Evolutionary conservation across 257 asterid species (phyloP).

Genomic region (Cinchona pubescens): DNA sequence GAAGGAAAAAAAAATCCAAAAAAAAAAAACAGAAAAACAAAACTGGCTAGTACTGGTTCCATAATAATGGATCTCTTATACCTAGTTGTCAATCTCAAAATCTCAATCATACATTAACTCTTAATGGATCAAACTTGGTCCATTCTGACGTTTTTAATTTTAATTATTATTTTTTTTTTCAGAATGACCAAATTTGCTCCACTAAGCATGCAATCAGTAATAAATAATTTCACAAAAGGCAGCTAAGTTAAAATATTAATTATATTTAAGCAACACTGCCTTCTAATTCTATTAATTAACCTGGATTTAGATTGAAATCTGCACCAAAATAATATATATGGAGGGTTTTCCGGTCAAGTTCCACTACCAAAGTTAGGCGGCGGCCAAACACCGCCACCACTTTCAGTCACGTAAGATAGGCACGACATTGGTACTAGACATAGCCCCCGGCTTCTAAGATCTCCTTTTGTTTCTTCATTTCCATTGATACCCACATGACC

Average conservation of each 20-base stretch:
- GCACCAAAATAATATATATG: too few relatives aligned
- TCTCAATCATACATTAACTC: not conserved
- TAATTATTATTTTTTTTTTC: constrained; percentile 3
- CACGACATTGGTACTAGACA: constrained; percentile 83
- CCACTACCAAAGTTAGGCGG: constrained; percentile 62
- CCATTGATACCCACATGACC: constrained; percentile 25
- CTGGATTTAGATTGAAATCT: not conserved
- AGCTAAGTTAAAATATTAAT: not conserved
- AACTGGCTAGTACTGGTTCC: not conserved
- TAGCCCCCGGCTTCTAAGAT: constrained; percentile 67
- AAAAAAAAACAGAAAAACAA: not conserved
- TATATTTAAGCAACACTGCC: not conserved
- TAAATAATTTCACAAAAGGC: not conserved
- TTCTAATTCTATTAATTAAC: not conserved
- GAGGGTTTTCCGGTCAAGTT: constrained; percentile 14
- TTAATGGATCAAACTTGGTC: constrained; percentile 95
- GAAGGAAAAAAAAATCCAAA: not conserved
- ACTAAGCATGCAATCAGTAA: constrained; percentile 22
- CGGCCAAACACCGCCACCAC: constrained; percentile 72
- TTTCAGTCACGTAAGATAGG: constrained; percentile 60
- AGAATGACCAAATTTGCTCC: constrained; percentile 93
- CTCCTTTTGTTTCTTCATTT: constrained; percentile 49
- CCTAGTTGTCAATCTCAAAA: not conserved
- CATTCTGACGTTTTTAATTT: constrained; percentile 28
- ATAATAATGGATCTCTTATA: not conserved